These are phyloP conservation scores for Saccharomyces hybrid DNA, from an alignment of 1,139 yeast species.

Conservation along the genomic window DNA sequence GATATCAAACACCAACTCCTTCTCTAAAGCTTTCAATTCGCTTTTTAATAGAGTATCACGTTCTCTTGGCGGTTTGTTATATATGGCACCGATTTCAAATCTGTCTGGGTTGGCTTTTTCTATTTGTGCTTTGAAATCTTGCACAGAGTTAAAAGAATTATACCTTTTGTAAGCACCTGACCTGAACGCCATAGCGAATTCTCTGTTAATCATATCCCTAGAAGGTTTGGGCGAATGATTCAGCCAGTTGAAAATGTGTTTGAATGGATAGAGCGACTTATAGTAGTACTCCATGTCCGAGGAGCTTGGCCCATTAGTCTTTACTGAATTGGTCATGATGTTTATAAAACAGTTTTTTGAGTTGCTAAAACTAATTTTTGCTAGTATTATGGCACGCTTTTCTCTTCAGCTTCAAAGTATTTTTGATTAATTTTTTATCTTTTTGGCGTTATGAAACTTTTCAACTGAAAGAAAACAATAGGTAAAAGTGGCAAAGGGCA, in stretches of 20 bases:
- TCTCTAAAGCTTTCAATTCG: conserved; percentile 71
- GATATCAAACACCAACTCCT: conserved; percentile 91
- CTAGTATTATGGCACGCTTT: neutral
- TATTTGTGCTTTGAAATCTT: conserved; percentile 72
- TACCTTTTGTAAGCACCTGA: conserved; percentile 87
- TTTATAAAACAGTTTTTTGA: neutral
- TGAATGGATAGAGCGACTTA: conserved; percentile 61
- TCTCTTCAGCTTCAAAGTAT: neutral
- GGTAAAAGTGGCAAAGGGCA: neutral
- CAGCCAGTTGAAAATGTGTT: conserved; percentile 75
- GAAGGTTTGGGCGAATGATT: conserved; percentile 72
- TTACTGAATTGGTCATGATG: conserved; percentile 5
- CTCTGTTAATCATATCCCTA: conserved; percentile 76
- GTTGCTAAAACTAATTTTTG: neutral
- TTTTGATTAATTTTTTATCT: neutral
- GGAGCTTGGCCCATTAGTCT: conserved; percentile 41
- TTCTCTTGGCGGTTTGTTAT: conserved; percentile 77
- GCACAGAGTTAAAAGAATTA: conserved; percentile 58
- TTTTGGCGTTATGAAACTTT: neutral
- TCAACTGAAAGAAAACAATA: neutral
- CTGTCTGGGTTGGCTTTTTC: conserved; percentile 73
- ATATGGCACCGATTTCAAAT: conserved; percentile 92
- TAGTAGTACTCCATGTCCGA: conserved; percentile 74
- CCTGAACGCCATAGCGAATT: conserved; percentile 83
- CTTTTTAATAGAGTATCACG: conserved; percentile 71